Conservation (phyloP, 2,329 filamentous ascomycete genomes). For the Alternaria rosae region DNA sequence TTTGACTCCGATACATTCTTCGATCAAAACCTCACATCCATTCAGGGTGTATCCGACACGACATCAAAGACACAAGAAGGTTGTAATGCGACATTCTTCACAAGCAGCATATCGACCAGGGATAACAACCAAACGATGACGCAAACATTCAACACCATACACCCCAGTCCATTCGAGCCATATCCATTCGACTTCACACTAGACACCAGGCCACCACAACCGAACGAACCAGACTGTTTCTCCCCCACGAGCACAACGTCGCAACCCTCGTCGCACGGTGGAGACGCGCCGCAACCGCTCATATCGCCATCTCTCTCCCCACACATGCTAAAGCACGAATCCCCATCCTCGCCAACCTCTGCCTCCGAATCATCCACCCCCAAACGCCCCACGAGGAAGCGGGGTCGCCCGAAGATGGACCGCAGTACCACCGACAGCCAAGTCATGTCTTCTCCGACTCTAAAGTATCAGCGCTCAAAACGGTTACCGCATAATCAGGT, state of each 20-base stretch:
- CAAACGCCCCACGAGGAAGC: constrained; percentile 39
- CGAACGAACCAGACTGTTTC: constrained; percentile 24
- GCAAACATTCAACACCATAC: constrained; percentile 26
- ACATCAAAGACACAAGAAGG: constrained; percentile 21
- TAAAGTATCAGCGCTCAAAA: constrained; percentile 26
- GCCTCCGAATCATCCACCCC: constrained; percentile 29
- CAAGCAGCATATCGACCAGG: constrained; percentile 21
- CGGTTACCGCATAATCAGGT: constrained; percentile 49
- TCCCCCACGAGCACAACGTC: constrained; percentile 32
- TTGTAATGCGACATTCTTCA: constrained; percentile 26
- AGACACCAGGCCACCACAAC: constrained; percentile 21
- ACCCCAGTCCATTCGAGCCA: constrained; percentile 30
- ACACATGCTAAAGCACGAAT: constrained; percentile 40
- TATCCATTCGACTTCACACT: constrained; percentile 29
- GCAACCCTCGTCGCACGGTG: constrained; percentile 45
- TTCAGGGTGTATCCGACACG: constrained; percentile 28
- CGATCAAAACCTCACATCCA: constrained; percentile 34
- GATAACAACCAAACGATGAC: constrained; percentile 20
- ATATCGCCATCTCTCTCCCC: constrained; percentile 39
- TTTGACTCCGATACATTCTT: constrained; percentile 39
- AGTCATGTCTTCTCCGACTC: constrained; percentile 13
- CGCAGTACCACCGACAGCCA: constrained; percentile 24
- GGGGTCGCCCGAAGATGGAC: constrained; percentile 43
- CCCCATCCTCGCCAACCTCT: constrained; percentile 28
- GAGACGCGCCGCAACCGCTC: constrained; percentile 33